phyloP scores from a whole-genome alignment of 2,329 filamentous ascomycete species.

The Alternaria arbusti region DNA sequence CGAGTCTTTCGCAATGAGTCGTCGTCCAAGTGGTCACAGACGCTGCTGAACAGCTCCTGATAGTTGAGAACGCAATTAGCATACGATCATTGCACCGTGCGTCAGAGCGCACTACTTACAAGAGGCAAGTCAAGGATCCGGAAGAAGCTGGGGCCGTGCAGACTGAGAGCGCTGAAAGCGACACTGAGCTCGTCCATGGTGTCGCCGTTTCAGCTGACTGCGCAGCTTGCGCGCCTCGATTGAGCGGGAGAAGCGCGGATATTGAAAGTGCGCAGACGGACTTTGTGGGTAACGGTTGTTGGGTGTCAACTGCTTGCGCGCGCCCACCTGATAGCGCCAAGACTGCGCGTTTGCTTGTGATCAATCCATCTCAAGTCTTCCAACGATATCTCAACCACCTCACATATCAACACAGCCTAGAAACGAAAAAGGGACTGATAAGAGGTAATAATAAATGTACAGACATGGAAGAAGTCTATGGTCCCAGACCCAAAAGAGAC shows the following conservation, averaged over 20 bases:
- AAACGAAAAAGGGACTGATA: background rate
- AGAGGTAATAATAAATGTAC: background rate
- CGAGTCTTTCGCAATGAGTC: background rate
- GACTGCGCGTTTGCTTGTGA: background rate
- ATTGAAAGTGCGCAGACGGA: background rate
- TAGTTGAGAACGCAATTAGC: background rate
- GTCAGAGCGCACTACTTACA: background rate
- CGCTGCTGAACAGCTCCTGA: background rate
- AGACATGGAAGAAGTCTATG: background rate
- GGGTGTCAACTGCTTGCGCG: background rate
- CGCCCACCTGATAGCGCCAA: background rate
- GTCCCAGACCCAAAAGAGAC: background rate
- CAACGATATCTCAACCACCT: background rate
- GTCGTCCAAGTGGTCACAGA: background rate
- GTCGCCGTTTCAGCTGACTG: background rate
- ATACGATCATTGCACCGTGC: background rate
- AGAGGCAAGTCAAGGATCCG: background rate
- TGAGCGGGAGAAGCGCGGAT: background rate
- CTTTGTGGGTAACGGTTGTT: background rate
- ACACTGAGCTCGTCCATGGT: background rate
- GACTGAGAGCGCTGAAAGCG: background rate
- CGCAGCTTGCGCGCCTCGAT: background rate
- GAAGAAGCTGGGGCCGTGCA: background rate
- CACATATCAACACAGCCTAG: background rate
- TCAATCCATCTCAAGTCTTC: background rate